Evolutionary conservation across 2,329 filamentous ascomycete species (phyloP).

Genomic region (Cordyceps pruinosa): DNA sequence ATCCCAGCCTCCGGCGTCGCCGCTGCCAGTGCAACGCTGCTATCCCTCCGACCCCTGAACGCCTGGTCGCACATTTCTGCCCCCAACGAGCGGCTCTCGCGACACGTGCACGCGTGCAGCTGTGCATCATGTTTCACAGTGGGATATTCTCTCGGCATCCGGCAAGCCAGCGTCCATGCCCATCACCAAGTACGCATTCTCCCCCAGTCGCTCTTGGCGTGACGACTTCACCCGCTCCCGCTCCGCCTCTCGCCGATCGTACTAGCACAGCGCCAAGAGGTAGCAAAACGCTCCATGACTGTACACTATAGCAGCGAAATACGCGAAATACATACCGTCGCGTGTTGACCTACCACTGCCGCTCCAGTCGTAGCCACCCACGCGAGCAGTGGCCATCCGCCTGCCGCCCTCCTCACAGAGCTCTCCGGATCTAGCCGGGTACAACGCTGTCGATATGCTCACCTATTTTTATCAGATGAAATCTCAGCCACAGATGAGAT

Average conservation of each 20-base stretch:
- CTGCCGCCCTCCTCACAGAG: not conserved
- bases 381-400: not conserved
- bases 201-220: no score
- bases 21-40: not conserved
- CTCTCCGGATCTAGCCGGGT: not conserved
- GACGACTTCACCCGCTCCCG: no score
- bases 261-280: no score
- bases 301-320: no score
- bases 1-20: not conserved
- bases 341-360: no score
- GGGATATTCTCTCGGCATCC: no score
- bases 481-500: not conserved
- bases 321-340: no score
- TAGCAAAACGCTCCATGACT: no score
- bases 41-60: not conserved
- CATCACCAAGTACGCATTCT: no score
- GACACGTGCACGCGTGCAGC: not conserved
- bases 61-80: not conserved
- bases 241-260: no score
- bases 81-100: not conserved
- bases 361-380: not conserved
- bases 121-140: no score
- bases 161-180: no score
- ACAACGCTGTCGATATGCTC: not conserved
- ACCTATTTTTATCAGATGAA: slow-evolving; percentile 16